A percentile compares a stretch with the other conserved stretches of the same genome.
Conservation (phyloP, 176 grass and related monocot species). For the Thinopyrum elongatum region DNA sequence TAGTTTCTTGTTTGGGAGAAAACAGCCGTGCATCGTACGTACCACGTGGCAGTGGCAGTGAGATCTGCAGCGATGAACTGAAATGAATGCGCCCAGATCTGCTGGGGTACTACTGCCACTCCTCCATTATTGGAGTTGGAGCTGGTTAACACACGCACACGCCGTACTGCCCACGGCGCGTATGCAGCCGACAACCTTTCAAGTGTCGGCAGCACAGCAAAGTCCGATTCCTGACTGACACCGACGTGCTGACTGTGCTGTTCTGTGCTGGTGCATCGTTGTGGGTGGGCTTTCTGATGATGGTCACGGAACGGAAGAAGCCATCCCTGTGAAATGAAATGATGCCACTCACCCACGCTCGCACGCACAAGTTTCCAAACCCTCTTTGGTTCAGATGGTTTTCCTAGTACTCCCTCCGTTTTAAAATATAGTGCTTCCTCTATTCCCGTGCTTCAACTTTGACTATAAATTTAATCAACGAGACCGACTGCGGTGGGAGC, state of each 20-base stretch:
- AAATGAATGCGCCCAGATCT: not conserved
- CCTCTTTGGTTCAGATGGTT: too few relatives aligned
- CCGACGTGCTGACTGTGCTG: not conserved
- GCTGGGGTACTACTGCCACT: not conserved
- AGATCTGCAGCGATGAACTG: slow-evolving; percentile 13
- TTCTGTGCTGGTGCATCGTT: not conserved
- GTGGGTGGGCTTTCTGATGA: not conserved
- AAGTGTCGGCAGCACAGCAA: not conserved
- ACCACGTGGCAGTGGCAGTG: not conserved
- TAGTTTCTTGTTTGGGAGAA: not conserved
- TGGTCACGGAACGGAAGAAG: not conserved
- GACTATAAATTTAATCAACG: too few relatives aligned
- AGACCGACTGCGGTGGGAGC: too few relatives aligned
- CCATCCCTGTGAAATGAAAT: too few relatives aligned
- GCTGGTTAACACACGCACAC: not conserved
- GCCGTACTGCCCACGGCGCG: not conserved
- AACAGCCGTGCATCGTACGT: not conserved
- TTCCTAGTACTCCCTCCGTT: too few relatives aligned
- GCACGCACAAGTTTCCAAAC: too few relatives aligned
- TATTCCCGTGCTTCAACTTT: too few relatives aligned
- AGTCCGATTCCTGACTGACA: not conserved
- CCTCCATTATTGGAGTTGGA: not conserved
- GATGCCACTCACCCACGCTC: too few relatives aligned
- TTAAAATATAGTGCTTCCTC: too few relatives aligned
- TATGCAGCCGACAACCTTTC: not conserved